Base-by-base conservation (phyloP, 306 rosid species). In the Hippophae gyantsensis region DNA sequence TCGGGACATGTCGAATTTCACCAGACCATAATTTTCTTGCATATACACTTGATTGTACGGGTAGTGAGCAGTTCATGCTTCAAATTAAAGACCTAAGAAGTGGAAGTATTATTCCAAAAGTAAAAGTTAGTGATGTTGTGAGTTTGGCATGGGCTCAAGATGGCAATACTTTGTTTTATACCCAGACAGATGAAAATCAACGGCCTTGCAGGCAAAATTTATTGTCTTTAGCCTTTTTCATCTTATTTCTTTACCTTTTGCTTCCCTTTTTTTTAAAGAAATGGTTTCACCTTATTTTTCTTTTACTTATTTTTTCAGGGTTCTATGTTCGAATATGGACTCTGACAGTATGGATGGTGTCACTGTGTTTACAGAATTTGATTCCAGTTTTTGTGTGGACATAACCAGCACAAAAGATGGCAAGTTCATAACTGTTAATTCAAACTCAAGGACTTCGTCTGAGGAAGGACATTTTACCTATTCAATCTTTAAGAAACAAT, bases 381-480 rank as follows among this genome's bases (percentile, higher is more conserved):
- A 92, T 71, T 69, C 98, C 72, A 72, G 79, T 69, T 87, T 83
- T 75, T 92, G 98, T 67, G 88, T 92, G 65, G 98, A 92, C 76
- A 80, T 92, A 62, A 81, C 98, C 54, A 85, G 85, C 81, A 88
- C 98, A 48, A 92, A 92, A 74, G 98, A 92, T 64, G 95, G 98
- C 73, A 85, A 92, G 86, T 88, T 92, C 73, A 73, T 92, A n/a
- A 92, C 98, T 67, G 90, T 88, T 75, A 87, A 92, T 83, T 85
- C 95, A 74, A 92, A 92, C 77, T 92, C 98, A 75, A 87, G 98
- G 85, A 87, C 95, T 79, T 92, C 98, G 74, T 92, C 95, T 41
- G 95, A 92, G 98, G 97, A 90, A 90, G 82, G 96, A 78, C 79
- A 71, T 80, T 78, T 66, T 49, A 59, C 57, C 10, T 52, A 58